Conservation (phyloP, 75 land plant species). For the Pinus taeda region DNA sequence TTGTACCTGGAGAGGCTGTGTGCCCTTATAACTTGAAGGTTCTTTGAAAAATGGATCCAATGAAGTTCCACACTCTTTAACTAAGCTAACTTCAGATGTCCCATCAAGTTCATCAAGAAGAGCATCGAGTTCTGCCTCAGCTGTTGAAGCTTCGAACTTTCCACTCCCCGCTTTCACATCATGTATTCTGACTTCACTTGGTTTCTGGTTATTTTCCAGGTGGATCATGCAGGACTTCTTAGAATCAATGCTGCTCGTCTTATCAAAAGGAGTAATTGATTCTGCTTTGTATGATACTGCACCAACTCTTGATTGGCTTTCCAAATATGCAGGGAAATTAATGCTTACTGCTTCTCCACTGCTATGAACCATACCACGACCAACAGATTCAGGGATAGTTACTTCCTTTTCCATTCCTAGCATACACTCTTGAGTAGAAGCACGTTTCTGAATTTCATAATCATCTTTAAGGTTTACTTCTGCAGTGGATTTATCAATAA, state of each 20-base stretch:
- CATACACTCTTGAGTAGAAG: not conserved
- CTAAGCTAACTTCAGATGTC: slow-evolving; percentile 10
- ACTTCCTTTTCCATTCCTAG: not conserved
- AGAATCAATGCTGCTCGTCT: not conserved
- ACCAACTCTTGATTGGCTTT: not conserved
- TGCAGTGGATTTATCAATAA: not conserved
- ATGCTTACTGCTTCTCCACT: not conserved
- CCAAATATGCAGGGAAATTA: not conserved
- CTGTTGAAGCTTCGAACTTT: slow-evolving; percentile 27
- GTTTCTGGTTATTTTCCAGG: not conserved
- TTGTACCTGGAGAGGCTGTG: slow-evolving; percentile 8
- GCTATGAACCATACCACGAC: not conserved
- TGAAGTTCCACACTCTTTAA: not conserved
- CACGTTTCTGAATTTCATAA: too few species aligned
- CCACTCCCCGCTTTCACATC: not conserved
- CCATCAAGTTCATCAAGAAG: slow-evolving; percentile 43
- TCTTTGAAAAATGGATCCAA: not conserved
- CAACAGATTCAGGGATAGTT: not conserved
- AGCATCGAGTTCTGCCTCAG: slow-evolving; percentile 57
- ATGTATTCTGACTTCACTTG: not conserved
- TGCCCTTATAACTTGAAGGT: not conserved
- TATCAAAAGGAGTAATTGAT: not conserved
- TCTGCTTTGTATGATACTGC: not conserved
- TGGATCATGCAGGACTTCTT: not conserved
- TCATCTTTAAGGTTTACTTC: not conserved